Evolutionary conservation across 116 monocot species (phyloP).

Genomic region (Zostera marina): DNA sequence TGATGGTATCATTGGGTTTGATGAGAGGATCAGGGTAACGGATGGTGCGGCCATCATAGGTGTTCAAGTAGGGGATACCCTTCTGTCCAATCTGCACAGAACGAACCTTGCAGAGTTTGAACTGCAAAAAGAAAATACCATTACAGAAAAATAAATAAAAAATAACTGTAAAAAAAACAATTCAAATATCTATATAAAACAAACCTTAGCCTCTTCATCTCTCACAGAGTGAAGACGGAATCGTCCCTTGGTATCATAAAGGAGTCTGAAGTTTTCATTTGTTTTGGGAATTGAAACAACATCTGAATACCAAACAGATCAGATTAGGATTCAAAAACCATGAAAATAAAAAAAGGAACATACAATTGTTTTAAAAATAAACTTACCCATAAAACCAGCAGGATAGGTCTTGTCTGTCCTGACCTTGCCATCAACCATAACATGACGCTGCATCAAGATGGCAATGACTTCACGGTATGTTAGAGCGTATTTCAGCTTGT

Average conservation of each 20-base stretch:
- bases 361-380: neutral
- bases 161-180: neutral
- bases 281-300: conserved; percentile 60
- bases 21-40: conserved; percentile 67
- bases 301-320: conserved; percentile 15
- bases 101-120: conserved; percentile 66
- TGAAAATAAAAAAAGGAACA: neutral
- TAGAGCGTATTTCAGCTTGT: conserved; percentile 66
- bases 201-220: conserved; percentile 54
- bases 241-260: conserved; percentile 69
- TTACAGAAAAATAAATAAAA: conserved; percentile 2
- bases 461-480: conserved; percentile 50
- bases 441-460: conserved; percentile 66
- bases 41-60: conserved; percentile 67
- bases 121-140: conserved; percentile 17
- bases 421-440: conserved; percentile 59
- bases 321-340: neutral
- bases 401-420: conserved; percentile 69
- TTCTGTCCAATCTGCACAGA: conserved; percentile 61
- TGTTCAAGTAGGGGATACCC: conserved; percentile 57
- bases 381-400: conserved; percentile 76
- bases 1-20: conserved; percentile 57
- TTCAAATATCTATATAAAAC: neutral
- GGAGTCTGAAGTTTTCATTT: conserved; percentile 56
- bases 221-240: conserved; percentile 47